A percentile compares a stretch with the other conserved stretches of the same genome.
phyloP scores from a whole-genome alignment of 208 protist species.

The Leptomonas seymouri region DNA sequence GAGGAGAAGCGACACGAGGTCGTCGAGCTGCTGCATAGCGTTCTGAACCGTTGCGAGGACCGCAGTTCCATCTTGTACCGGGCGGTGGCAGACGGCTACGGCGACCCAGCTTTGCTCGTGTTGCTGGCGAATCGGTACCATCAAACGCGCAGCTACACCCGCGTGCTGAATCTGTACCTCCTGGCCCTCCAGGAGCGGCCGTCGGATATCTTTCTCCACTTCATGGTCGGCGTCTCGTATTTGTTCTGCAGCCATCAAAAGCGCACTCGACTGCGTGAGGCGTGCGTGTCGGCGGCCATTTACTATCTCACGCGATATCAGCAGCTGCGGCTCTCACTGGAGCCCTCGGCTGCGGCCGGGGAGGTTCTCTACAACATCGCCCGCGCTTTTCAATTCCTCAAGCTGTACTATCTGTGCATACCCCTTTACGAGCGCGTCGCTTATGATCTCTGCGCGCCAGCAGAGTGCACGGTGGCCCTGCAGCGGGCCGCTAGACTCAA shows the following conservation, averaged over 20 bases:
- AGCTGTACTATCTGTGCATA: conserved; percentile 62
- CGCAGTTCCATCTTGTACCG: conserved; percentile 55
- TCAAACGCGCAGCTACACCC: conserved; percentile 68
- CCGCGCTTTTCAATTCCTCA: conserved; percentile 75
- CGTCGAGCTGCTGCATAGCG: conserved; percentile 78
- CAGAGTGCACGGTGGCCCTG: conserved; percentile 65
- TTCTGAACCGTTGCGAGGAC: conserved; percentile 69
- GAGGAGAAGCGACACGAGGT: conserved; percentile 64
- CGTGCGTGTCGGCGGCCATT: conserved; percentile 70
- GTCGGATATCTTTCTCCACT: conserved; percentile 67
- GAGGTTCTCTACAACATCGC: conserved; percentile 90
- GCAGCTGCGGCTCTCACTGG: conserved; percentile 46
- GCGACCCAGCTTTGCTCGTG: conserved; percentile 58
- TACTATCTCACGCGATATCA: conserved; percentile 83
- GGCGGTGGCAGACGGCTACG: conserved; percentile 48
- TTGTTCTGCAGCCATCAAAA: conserved; percentile 82
- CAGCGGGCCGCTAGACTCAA: conserved; percentile 77
- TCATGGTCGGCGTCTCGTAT: conserved; percentile 80
- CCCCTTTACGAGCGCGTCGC: conserved; percentile 85
- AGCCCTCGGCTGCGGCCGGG: conserved; percentile 39
- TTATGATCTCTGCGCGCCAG: conserved; percentile 58
- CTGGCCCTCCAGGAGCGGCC: conserved; percentile 61
- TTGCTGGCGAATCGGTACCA: conserved; percentile 85
- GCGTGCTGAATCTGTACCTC: conserved; percentile 78
- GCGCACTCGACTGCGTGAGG: conserved; percentile 58